Evolutionary conservation across 495 filamentous ascomycete genomes (phyloP), one percentile per base, ranked within the genome.

Genomic region (Penicillium goetzii): DNA sequence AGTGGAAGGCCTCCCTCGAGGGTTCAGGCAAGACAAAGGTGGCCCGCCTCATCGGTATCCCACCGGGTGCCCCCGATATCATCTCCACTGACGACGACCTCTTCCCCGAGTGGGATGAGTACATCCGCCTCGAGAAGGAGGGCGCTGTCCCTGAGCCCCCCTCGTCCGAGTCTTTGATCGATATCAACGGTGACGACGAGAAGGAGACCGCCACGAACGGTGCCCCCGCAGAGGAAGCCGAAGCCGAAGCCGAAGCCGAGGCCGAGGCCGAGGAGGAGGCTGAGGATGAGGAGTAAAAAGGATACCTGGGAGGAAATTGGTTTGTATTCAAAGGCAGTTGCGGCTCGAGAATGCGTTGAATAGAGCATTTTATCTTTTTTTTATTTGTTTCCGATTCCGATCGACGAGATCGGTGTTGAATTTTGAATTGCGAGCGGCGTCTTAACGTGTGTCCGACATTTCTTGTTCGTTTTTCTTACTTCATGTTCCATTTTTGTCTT

Each of bases 71-170:
- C 4, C 81, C 80, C 2, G 80, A 77, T 25, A 70, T 77, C 19
- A 56, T 66, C n/a, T 82, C 81, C 7, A 89, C 93, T 49, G 95
- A 99, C 68, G 90, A 89, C 51, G 95, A 97, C 43, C 80, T 99
- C 56, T 99, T 97, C 80, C 93, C 94, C 0, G 92, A 97, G 68
- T 98, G 93, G 94, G 90, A 95, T 0, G 91, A 94, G 74, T 97
- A 89, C 79, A 72, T 97, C 67, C 84, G 80, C 68, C 68, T 97
- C 54, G 95, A 97, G 80, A 87, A 83, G 66, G 88, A 92, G 66
- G 87, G 88, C 0, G 66, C 62, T 19, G 70, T 66, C 7, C 70
- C 75, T n/a, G 75, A 78, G 45, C 77, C 77, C 3, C 68, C 77
- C 8, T 78, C 77, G 10, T 77, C 76, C 56, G 72, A 78, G 28